Conservation (phyloP, 2,329 filamentous ascomycete genomes). For the Fusarium palustre region DNA sequence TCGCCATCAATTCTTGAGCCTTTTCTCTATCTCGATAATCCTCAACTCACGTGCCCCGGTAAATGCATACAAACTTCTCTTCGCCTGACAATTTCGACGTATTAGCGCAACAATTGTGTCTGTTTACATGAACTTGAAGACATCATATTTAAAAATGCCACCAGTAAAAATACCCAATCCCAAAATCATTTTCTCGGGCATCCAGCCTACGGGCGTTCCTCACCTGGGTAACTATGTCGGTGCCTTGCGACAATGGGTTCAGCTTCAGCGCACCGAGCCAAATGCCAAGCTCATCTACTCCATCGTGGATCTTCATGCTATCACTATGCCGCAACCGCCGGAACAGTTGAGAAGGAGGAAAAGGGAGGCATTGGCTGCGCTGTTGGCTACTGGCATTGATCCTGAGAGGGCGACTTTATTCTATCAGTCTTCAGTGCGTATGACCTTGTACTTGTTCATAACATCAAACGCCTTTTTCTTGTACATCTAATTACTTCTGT, state of each 20-base stretch:
- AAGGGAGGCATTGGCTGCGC: conserved; percentile 79
- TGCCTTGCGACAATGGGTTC: conserved; percentile 87
- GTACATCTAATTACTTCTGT: background rate
- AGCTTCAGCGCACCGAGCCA: conserved; percentile 72
- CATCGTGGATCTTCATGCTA: conserved; percentile 92
- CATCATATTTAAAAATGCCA: conserved; percentile 10
- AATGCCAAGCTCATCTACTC: conserved; percentile 79
- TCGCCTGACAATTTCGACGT: conserved; percentile 8
- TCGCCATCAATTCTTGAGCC: background rate
- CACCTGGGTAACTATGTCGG: conserved; percentile 97
- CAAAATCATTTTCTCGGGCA: conserved; percentile 87
- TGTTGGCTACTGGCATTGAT: conserved; percentile 87
- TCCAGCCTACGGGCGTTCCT: conserved; percentile 94
- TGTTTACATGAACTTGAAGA: background rate
- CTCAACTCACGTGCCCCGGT: conserved; percentile 29
- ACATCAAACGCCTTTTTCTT: background rate
- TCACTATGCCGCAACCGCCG: conserved; percentile 80
- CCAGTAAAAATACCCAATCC: conserved; percentile 23
- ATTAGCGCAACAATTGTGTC: background rate
- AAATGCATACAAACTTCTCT: conserved; percentile 42
- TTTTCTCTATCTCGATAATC: background rate
- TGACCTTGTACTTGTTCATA: background rate
- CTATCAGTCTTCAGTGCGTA: conserved; percentile 78
- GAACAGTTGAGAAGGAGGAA: conserved; percentile 71
- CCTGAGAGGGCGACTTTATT: conserved; percentile 83